Evolutionary conservation across 768 basidiomycete genomes (phyloP).

Genomic region (Boletus insuetus): DNA sequence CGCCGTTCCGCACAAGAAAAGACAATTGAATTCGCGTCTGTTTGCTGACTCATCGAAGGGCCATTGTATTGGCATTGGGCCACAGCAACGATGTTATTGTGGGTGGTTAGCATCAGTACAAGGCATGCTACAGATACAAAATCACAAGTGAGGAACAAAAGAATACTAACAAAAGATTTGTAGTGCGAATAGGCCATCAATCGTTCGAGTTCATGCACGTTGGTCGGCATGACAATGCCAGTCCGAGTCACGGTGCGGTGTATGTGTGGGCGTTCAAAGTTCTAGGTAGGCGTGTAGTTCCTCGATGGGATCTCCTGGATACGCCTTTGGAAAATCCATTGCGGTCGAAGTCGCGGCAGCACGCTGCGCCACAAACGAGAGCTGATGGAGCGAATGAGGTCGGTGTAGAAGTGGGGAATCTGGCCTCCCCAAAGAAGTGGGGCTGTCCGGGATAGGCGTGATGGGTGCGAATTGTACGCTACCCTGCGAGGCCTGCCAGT

Average conservation of each 20-base stretch:
- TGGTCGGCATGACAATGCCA: not conserved
- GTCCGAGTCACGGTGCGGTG: no score
- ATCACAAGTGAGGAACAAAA: not conserved
- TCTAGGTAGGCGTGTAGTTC: slow-evolving; percentile 24
- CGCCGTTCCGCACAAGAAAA: slow-evolving; percentile 6
- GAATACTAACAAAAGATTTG: not conserved
- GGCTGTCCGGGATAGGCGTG: slow-evolving; percentile 23
- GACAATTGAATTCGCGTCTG: not conserved
- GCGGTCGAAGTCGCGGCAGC: not conserved
- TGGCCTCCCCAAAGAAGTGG: slow-evolving; percentile 7
- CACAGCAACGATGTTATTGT: slow-evolving; percentile 6
- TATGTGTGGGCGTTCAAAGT: slow-evolving; percentile 4
- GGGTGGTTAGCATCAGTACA: not conserved
- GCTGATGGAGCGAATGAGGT: slow-evolving; percentile 20
- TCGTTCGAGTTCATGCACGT: no score
- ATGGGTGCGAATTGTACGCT: slow-evolving; percentile 20
- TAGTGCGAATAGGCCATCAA: no score
- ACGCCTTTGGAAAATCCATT: not conserved
- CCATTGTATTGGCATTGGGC: slow-evolving; percentile 2
- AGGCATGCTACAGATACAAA: not conserved
- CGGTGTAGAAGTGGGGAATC: slow-evolving; percentile 26
- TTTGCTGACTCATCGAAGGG: slow-evolving; percentile 14
- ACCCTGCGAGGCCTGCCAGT: slow-evolving; percentile 20
- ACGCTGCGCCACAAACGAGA: slow-evolving; percentile 4
- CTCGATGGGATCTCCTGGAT: slow-evolving; percentile 14